Base-by-base conservation (phyloP, 345 rosid species). In the Excoecaria cochinchinensis region DNA sequence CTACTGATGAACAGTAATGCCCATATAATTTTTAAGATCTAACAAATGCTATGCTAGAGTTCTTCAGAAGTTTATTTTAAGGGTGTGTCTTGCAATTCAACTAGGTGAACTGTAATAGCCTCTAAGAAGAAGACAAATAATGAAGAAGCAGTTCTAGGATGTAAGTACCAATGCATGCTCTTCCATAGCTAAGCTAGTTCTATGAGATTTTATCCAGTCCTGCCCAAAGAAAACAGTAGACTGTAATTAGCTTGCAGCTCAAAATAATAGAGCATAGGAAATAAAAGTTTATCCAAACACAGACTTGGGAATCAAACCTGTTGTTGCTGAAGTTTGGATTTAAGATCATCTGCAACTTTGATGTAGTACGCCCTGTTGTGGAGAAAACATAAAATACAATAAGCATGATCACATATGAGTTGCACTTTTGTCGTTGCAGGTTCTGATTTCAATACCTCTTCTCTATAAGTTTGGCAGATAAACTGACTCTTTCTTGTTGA, bases 121-220 rank as follows among this genome's bases (percentile, higher is more conserved):
- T 36, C 47, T 38, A 72, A 13, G 63, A 65, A 51, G 38, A 59
- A 36, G 38, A 42, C 13, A 51, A 47, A 59, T 39, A 68, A 24
- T 1, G 46, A 42, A 48, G 46, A 53, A 71, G 8, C 0, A 44
- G 38, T 64, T 50, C 10, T 56, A 69, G 70, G 14, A 46, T 71
- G 25, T 69, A 70, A 67, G 4, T 84, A 88, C 90, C 85, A 77
- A 79, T 73, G 63, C 69, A 44, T 67, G 80, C 70, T 78, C 82
- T 73, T 78, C 82, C 74, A 74, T 66, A 70, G 72, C 74, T 72
- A 60, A 59, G 53, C 64, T 75, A 56, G n/a, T 72, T 70, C 46
- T 56, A 58, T 53, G 74, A 56, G 81, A 80, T 73, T 82, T 74
- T 67, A 88, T 51, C 92, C 92, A 89, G 38, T 88, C 97, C 94